Conservation (phyloP, 2,329 filamentous ascomycete species). For the Cladosporium sp. region DNA sequence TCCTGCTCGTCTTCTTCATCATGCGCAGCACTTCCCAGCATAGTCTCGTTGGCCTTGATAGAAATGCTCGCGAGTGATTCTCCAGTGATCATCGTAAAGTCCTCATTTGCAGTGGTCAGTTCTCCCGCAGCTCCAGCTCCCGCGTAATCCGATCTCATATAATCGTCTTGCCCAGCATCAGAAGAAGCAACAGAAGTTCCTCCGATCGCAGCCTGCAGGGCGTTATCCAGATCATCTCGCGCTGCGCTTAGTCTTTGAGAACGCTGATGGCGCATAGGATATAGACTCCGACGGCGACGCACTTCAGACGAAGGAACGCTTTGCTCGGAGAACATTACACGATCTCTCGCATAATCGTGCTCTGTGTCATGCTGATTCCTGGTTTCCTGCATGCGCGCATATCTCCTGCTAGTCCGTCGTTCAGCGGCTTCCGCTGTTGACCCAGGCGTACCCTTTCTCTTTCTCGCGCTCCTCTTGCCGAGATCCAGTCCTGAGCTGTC, state of each 20-base stretch:
- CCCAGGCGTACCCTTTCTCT: conserved; percentile 36
- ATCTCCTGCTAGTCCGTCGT: conserved; percentile 2
- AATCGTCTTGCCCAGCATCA: neutral
- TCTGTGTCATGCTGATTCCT: neutral
- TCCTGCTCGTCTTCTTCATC: neutral
- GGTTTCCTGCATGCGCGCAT: neutral
- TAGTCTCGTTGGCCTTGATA: conserved; percentile 28
- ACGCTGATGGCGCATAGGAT: conserved; percentile 22
- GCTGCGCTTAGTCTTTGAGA: conserved; percentile 33
- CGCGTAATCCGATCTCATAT: neutral
- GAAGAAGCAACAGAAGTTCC: neutral
- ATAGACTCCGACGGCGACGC: conserved; percentile 10
- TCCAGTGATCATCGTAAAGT: conserved; percentile 55
- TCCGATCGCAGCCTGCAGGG: conserved; percentile 33
- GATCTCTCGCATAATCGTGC: neutral
- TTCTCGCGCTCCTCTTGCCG: conserved; percentile 28
- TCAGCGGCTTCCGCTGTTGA: neutral
- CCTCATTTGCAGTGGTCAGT: conserved; percentile 52
- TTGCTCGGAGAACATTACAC: conserved; percentile 12
- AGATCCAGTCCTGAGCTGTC: neutral
- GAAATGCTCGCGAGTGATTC: conserved; percentile 45
- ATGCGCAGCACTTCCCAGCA: conserved; percentile 9
- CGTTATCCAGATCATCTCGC: conserved; percentile 36
- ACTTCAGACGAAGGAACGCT: conserved; percentile 17
- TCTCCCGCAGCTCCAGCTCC: conserved; percentile 39